Evolutionary conservation across 2,329 filamentous ascomycete species (phyloP).

Genomic region (Pseudopyricularia cyperi): DNA sequence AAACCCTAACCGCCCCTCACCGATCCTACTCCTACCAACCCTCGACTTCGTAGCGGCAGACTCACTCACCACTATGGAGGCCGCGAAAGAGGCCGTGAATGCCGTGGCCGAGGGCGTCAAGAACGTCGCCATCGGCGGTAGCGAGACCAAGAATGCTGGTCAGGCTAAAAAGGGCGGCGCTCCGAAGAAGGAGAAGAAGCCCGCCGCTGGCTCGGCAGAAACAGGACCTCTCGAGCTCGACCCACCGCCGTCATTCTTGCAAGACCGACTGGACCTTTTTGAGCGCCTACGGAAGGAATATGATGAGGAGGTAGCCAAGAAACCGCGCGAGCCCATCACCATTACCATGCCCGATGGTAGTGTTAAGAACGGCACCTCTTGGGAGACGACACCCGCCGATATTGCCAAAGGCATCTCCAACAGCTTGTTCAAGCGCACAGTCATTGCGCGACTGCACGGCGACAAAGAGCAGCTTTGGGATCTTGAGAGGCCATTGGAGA

Average conservation of each 20-base stretch:
- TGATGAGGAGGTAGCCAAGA: constrained; percentile 59
- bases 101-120: constrained; percentile 44
- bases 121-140: constrained; percentile 37
- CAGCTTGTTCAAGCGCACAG: constrained; percentile 72
- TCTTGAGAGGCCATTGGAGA: constrained; percentile 78
- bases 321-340: constrained; percentile 61
- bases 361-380: constrained; percentile 62
- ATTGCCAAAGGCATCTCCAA: constrained; percentile 71
- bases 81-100: constrained; percentile 31
- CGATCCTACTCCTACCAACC: background rate
- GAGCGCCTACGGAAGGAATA: constrained; percentile 77
- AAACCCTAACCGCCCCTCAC: background rate
- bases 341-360: constrained; percentile 63
- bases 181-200: constrained; percentile 35
- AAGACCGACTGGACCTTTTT: constrained; percentile 76
- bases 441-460: constrained; percentile 76
- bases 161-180: constrained; percentile 24
- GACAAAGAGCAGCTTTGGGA: constrained; percentile 69
- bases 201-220: constrained; percentile 20
- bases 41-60: background rate
- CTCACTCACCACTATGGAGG: constrained; percentile 24
- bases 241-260: constrained; percentile 51
- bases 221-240: constrained; percentile 32
- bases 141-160: constrained; percentile 14
- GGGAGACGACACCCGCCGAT: constrained; percentile 78